phyloP scores from a whole-genome alignment of 306 rosid genomes.

The Fagus sylvatica region DNA sequence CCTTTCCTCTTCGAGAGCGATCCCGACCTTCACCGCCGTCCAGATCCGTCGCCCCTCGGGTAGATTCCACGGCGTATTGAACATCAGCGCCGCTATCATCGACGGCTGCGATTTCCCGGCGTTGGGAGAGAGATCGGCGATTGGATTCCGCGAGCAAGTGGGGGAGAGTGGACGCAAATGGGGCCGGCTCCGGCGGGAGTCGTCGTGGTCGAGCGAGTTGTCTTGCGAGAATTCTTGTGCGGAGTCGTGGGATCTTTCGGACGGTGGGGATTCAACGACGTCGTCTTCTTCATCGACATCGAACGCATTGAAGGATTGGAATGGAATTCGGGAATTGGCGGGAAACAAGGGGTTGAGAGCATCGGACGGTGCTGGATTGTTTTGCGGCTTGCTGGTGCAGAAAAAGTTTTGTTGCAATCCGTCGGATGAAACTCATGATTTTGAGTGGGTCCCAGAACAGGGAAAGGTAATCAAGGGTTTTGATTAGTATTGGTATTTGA shows the following conservation, averaged over 20 bases:
- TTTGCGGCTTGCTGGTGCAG: constrained; percentile 62
- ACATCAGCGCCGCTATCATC: constrained; percentile 59
- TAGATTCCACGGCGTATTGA: constrained; percentile 75
- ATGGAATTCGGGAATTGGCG: constrained; percentile 55
- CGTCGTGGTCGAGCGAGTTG: constrained; percentile 16
- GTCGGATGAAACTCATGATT: neutral
- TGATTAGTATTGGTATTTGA: neutral
- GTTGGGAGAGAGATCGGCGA: constrained; percentile 46
- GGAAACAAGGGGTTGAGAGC: constrained; percentile 43
- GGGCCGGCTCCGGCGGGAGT: constrained; percentile 18
- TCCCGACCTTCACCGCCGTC: constrained; percentile 67
- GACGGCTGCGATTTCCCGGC: constrained; percentile 48
- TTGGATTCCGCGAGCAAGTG: constrained; percentile 74
- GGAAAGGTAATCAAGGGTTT: constrained; percentile 22
- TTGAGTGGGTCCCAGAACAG: constrained; percentile 6
- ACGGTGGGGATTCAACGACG: constrained; percentile 46
- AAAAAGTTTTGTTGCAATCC: constrained; percentile 30
- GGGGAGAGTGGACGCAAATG: constrained; percentile 39
- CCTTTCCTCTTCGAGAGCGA: constrained; percentile 22
- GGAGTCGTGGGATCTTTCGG: constrained; percentile 43
- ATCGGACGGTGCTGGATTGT: constrained; percentile 46
- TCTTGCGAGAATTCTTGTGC: constrained; percentile 42
- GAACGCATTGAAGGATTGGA: constrained; percentile 60
- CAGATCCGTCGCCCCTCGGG: constrained; percentile 86
- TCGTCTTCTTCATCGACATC: constrained; percentile 47